Conservation (phyloP, 768 basidiomycete genomes). For the Melanogaster broomeanus region DNA sequence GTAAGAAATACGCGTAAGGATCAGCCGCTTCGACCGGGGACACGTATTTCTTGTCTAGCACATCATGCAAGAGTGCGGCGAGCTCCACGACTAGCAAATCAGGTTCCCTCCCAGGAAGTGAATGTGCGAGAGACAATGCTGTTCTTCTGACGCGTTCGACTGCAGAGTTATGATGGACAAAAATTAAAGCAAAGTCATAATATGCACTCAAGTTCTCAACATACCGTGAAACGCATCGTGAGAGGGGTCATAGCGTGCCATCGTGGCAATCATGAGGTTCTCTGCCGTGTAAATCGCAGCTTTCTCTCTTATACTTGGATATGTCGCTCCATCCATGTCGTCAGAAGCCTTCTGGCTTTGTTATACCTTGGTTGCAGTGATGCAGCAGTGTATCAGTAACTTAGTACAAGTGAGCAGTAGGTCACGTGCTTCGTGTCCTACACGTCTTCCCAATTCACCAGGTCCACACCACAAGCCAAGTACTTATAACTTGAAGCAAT, state of each 20-base stretch:
- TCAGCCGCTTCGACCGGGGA: conserved; percentile 55
- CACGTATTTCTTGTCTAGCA: conserved; percentile 85
- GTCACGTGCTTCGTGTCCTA: background rate
- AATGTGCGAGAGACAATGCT: conserved; percentile 65
- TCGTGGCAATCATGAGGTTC: conserved; percentile 67
- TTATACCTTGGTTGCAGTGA: background rate
- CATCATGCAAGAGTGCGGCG: conserved; percentile 86
- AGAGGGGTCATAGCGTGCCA: conserved; percentile 79
- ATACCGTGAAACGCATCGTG: conserved; percentile 80
- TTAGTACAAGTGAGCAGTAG: too few relatives aligned
- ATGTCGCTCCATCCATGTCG: conserved; percentile 19
- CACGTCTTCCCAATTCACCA: too few relatives aligned
- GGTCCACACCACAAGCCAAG: too few relatives aligned
- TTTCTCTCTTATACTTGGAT: conserved; percentile 55
- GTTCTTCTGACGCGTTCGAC: conserved; percentile 83
- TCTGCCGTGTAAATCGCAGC: conserved; percentile 59
- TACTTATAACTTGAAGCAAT: background rate
- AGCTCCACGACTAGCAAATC: conserved; percentile 82
- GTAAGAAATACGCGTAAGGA: conserved; percentile 65
- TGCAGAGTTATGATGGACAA: conserved; percentile 30
- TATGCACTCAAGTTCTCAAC: conserved; percentile 23
- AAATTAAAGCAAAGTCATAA: conserved; percentile 6
- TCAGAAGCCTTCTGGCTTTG: too few relatives aligned
- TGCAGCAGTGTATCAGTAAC: too few relatives aligned
- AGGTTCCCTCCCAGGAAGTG: conserved; percentile 43